Evolutionary conservation across 768 basidiomycete species (phyloP).

Genomic region (Melanogaster broomeanus): DNA sequence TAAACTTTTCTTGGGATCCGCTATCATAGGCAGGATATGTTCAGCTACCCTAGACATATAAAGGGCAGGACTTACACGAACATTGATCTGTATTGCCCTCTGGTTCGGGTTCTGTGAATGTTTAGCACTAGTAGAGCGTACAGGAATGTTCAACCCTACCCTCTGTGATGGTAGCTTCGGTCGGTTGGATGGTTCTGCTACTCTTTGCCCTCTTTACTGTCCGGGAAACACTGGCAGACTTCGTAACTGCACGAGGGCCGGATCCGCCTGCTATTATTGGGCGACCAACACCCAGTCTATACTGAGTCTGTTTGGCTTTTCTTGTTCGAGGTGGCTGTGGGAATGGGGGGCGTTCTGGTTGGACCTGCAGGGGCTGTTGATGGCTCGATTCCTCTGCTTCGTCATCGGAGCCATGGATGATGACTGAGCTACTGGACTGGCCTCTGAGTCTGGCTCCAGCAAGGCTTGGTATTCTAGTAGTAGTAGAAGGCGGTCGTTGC

Average conservation of each 20-base stretch:
- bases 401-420: slow-evolving; percentile 45
- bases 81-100: slow-evolving; percentile 10
- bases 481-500: slow-evolving; percentile 34
- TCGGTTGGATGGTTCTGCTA: slow-evolving; percentile 50
- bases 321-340: slow-evolving; percentile 49
- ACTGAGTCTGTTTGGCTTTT: slow-evolving; percentile 74
- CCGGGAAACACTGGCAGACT: slow-evolving; percentile 51
- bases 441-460: slow-evolving; percentile 27
- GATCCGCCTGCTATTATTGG: slow-evolving; percentile 65
- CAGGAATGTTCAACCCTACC: slow-evolving; percentile 33
- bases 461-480: slow-evolving; percentile 35
- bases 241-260: slow-evolving; percentile 67
- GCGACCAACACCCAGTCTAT: slow-evolving; percentile 68
- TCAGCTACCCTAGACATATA: background rate
- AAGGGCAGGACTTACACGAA: slow-evolving; percentile 14
- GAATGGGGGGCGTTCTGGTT: slow-evolving; percentile 17
- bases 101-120: slow-evolving; percentile 25
- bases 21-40: background rate
- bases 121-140: slow-evolving; percentile 10
- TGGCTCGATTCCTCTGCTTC: slow-evolving; percentile 35
- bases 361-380: slow-evolving; percentile 18
- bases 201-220: slow-evolving; percentile 47
- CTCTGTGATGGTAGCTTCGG: slow-evolving; percentile 59
- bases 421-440: slow-evolving; percentile 35
- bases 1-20: slow-evolving; percentile 11